These are phyloP conservation scores for Gilbertella persicaria DNA, from an alignment of 371 early-diverging fungal species.

Conservation along the genomic window DNA sequence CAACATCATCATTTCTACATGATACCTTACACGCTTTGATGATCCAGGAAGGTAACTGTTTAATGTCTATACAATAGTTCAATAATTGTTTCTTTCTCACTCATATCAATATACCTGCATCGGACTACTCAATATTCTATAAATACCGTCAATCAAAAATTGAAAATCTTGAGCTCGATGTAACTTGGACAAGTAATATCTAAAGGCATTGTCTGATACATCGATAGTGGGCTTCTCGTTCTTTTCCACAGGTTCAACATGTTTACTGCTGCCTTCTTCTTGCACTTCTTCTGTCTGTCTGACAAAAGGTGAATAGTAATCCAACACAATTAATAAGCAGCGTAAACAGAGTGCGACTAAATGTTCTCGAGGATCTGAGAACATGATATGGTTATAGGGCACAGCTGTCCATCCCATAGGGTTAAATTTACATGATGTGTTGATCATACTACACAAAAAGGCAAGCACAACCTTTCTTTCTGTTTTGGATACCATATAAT, in stretches of 20 bases:
- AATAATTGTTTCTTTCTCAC: neutral
- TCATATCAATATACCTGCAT: slow-evolving; percentile 53
- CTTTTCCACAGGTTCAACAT: neutral
- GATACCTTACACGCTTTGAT: slow-evolving; percentile 57
- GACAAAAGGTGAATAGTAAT: slow-evolving; percentile 45
- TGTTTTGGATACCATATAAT: slow-evolving; percentile 49
- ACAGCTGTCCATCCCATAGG: slow-evolving; percentile 76
- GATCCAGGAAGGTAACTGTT: slow-evolving; percentile 73
- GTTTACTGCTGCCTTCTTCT: neutral
- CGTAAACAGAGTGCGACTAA: slow-evolving; percentile 70
- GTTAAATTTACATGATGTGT: slow-evolving; percentile 73
- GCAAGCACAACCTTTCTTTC: slow-evolving; percentile 72
- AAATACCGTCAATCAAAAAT: slow-evolving; percentile 66
- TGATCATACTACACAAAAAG: slow-evolving; percentile 76
- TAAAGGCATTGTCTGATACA: slow-evolving; percentile 55
- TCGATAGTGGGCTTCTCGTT: slow-evolving; percentile 1
- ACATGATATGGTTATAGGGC: slow-evolving; percentile 79
- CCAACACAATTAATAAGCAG: slow-evolving; percentile 63
- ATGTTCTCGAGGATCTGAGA: slow-evolving; percentile 68
- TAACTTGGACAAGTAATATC: slow-evolving; percentile 68
- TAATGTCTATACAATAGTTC: slow-evolving; percentile 46
- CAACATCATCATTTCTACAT: slow-evolving; percentile 70
- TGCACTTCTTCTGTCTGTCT: neutral
- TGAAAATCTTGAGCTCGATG: slow-evolving; percentile 76
- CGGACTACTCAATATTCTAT: slow-evolving; percentile 73